Percentiles rank a stretch among this genome's conserved stretches.
Evolutionary conservation across 805 yeast genomes (phyloP).

Genomic region (Pichia occidentalis): DNA sequence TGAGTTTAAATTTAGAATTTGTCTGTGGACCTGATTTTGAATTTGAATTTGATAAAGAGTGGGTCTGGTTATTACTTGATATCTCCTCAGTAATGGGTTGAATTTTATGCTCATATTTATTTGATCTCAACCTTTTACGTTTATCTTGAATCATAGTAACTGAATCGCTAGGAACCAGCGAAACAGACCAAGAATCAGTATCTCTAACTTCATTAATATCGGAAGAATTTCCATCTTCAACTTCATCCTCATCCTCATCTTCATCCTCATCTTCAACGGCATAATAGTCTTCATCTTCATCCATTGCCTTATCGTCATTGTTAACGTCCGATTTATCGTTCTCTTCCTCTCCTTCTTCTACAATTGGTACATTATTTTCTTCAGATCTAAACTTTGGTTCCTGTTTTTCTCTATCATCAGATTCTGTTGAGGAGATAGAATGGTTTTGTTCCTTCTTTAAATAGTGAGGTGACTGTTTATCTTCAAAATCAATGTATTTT

Average conservation of each 20-base stretch:
- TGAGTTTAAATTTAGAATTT: neutral
- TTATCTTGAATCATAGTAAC: constrained; percentile 12
- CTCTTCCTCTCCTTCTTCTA: too few relatives aligned
- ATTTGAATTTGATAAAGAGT: neutral
- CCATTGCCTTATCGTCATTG: constrained; percentile 3
- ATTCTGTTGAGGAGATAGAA: too few relatives aligned
- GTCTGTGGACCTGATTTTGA: too few relatives aligned
- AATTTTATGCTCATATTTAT: neutral
- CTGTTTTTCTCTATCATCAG: too few relatives aligned
- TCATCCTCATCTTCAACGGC: neutral
- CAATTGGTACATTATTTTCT: too few relatives aligned
- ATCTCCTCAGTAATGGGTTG: neutral
- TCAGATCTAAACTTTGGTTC: too few relatives aligned
- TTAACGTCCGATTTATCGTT: too few relatives aligned
- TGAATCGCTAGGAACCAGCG: constrained; percentile 16
- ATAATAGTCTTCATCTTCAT: constrained; percentile 8
- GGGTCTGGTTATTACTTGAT: neutral
- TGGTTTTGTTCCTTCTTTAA: constrained; percentile 1
- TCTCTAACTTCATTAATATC: constrained; percentile 1
- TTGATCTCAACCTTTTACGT: neutral
- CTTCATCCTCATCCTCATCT: neutral
- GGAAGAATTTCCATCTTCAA: neutral
- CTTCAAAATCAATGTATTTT: constrained; percentile 8
- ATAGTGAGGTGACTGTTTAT: constrained; percentile 5
- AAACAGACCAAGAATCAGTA: constrained; percentile 7